Conservation (phyloP, 2,329 filamentous ascomycete species). For the Aureobasidium zeae region DNA sequence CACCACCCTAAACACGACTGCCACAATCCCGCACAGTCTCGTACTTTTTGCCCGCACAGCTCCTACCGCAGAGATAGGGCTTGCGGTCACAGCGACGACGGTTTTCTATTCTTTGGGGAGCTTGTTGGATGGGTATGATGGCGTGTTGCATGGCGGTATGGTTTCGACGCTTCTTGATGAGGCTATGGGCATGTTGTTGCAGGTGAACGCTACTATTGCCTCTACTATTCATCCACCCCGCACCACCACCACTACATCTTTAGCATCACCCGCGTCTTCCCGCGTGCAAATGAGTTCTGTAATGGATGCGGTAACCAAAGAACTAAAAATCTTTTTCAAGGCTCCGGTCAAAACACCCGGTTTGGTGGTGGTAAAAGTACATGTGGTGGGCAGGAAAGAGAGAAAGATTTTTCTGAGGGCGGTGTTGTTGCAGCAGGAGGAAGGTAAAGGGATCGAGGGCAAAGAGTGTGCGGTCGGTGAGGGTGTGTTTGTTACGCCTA, state of each 20-base stretch:
- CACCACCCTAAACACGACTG: slow-evolving; percentile 42
- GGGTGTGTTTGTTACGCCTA: slow-evolving; percentile 41
- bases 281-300: slow-evolving; percentile 20
- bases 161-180: slow-evolving; percentile 52
- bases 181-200: slow-evolving; percentile 43
- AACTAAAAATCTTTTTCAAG: slow-evolving; percentile 48
- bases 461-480: slow-evolving; percentile 44
- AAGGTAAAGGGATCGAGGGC: slow-evolving; percentile 36
- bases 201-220: slow-evolving; percentile 30
- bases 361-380: slow-evolving; percentile 40
- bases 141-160: slow-evolving; percentile 50
- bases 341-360: slow-evolving; percentile 44
- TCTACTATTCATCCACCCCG: slow-evolving; percentile 19
- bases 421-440: slow-evolving; percentile 15
- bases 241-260: too few species aligned
- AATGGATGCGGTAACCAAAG: slow-evolving; percentile 39
- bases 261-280: too few species aligned
- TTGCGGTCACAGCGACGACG: slow-evolving; percentile 37
- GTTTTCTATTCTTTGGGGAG: too few species aligned
- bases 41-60: slow-evolving; percentile 35
- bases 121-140: slow-evolving; percentile 46
- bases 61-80: slow-evolving; percentile 23
- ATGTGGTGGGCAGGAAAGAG: slow-evolving; percentile 23
- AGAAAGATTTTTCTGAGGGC: slow-evolving; percentile 13
- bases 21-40: slow-evolving; percentile 41